A percentile compares a stretch with the other conserved stretches of the same genome.
These are phyloP conservation scores for Artomyces pyxidatus DNA, from an alignment of 768 basidiomycete genomes.

Conservation along the genomic window DNA sequence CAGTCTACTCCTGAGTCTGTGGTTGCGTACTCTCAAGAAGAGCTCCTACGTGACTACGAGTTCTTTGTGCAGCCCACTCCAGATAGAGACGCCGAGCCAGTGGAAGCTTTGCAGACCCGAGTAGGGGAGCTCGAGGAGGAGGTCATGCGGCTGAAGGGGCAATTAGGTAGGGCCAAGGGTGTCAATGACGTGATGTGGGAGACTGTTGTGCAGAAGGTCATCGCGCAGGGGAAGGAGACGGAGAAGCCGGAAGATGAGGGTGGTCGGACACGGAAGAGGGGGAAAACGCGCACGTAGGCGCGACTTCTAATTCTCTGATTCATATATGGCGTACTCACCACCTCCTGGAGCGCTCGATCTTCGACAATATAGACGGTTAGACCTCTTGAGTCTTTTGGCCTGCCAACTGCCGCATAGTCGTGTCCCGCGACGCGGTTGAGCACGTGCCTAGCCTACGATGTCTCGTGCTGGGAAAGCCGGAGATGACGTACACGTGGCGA, in stretches of 20 bases:
- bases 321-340: background rate
- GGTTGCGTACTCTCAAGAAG: constrained; percentile 38
- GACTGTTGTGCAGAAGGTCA: constrained; percentile 58
- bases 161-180: constrained; percentile 79
- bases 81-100: constrained; percentile 24
- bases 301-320: background rate
- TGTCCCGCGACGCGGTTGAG: too few relatives aligned
- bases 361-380: too few relatives aligned
- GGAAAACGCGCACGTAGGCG: background rate
- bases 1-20: constrained; percentile 18
- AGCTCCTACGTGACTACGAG: constrained; percentile 57
- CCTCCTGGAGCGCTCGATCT: too few relatives aligned
- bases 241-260: background rate
- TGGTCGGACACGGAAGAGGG: background rate
- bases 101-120: constrained; percentile 39
- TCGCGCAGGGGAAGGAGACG: constrained; percentile 28
- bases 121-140: constrained; percentile 69
- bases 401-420: too few relatives aligned
- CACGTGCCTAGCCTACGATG: too few relatives aligned
- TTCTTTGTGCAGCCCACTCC: constrained; percentile 48
- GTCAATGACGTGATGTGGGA: constrained; percentile 95
- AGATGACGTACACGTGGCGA: background rate
- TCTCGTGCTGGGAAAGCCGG: too few relatives aligned
- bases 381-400: too few relatives aligned
- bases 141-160: constrained; percentile 52